Base-by-base conservation (phyloP, 1,284 basidiomycete species). In the Filobasidium uniguttulatum region DNA sequence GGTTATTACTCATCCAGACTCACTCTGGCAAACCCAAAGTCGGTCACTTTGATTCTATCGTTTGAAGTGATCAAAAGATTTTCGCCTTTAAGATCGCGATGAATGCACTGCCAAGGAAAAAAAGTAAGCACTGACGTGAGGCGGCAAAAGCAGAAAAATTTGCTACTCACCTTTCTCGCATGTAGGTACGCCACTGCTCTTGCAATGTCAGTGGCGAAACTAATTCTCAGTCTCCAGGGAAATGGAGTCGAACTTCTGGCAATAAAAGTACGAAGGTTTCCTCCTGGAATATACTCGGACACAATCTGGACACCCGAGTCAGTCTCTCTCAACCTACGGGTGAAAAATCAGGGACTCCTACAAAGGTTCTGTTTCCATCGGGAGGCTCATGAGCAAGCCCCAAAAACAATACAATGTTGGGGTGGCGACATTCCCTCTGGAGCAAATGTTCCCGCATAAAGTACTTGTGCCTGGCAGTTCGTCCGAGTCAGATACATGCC, bases 401-500 rank as follows among this genome's bases (percentile, higher is more conserved):
- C 44, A 97, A 82, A 71, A 91, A 96, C 46, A 90, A 79, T 33
- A 91, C 87, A 57, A 93, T 89, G 64, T 94, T 93, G 14, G 88
- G 88, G 69, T 93, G 87, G 44, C 90, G 75, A 22, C 80, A 79
- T 68, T 87, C 84, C 65, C 81, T 77, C 87, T 96, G 91, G 37
- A 97, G 78, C 26, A 87, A 79, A 83, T 90, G 94, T 75, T 98
- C 93, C 30, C 93, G 79, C 63, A 93, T 88, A 69, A 97, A 94
- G 72, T 97, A 97, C 71, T 98, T 98, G 61, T 83, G 78, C 72
- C 63, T 69, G 46, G 14, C 22, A 38, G 19, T 34, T 20, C 19
- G n/a, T 34, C 29, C 26, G 29, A 23, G 5, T 12, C 31, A 31
- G 30, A 12, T 22, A 26, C 12, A 17, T n/a, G 17, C 20, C 36